These are phyloP conservation scores for Globisporangium cederbergense DNA, from an alignment of 352 stramenopile species.

Conservation along the genomic window DNA sequence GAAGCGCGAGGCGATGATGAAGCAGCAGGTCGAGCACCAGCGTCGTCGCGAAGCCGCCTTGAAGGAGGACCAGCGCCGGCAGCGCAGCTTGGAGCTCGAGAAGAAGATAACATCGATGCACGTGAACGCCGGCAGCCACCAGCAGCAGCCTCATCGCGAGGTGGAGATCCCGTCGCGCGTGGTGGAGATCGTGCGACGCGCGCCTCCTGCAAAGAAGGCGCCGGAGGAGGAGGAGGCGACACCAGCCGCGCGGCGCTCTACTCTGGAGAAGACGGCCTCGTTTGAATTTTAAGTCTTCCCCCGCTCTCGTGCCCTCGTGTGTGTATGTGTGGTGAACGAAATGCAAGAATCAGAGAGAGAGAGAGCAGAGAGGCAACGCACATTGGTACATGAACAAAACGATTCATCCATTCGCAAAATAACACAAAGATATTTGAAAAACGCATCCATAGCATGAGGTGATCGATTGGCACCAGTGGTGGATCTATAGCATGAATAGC, in stretches of 20 bases:
- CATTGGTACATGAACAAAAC: no score
- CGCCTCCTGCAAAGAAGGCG: neutral
- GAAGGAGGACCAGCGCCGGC: slow-evolving; percentile 45
- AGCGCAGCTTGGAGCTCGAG: slow-evolving; percentile 35
- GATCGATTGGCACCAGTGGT: no score
- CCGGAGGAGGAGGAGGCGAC: neutral
- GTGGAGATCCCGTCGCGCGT: slow-evolving; percentile 13
- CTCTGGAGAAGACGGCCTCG: neutral
- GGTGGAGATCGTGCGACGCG: slow-evolving; percentile 31
- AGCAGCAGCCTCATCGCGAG: neutral
- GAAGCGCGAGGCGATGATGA: slow-evolving; percentile 66
- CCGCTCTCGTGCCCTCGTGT: neutral
- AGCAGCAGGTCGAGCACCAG: slow-evolving; percentile 59
- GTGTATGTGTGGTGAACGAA: neutral
- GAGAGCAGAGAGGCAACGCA: no score
- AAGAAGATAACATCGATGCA: slow-evolving; percentile 15
- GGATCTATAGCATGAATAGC: no score
- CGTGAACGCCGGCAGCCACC: neutral
- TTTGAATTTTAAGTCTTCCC: neutral
- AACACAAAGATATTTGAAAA: no score
- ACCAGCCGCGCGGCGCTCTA: neutral
- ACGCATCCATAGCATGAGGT: no score
- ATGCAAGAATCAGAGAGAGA: neutral
- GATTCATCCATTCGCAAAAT: no score
- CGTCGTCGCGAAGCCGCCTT: slow-evolving; percentile 57